Conservation (phyloP, 2,329 filamentous ascomycete genomes). For the Claviceps africana region DNA sequence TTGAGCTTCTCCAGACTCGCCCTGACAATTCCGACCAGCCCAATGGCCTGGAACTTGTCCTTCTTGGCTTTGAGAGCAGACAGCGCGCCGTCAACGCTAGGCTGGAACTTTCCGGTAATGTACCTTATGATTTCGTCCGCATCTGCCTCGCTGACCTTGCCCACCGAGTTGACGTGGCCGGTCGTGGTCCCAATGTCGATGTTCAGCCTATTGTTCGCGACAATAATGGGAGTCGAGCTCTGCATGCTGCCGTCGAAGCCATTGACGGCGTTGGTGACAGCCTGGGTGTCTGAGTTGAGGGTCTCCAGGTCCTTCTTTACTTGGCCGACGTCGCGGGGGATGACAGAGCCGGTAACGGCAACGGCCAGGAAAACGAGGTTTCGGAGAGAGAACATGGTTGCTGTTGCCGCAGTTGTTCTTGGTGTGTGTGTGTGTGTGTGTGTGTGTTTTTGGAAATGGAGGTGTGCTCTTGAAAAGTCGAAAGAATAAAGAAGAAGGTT, state of each 20-base stretch:
- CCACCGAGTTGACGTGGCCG: not conserved
- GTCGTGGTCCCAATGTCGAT: not conserved
- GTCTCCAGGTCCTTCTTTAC: not conserved
- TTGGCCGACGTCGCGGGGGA: not conserved
- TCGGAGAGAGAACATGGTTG: conserved; percentile 1
- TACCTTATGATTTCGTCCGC: not conserved
- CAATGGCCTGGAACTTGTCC: not conserved
- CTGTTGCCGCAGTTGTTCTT: not conserved
- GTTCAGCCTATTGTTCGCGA: not conserved
- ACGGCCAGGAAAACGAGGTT: conserved; percentile 4
- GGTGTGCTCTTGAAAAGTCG: not conserved
- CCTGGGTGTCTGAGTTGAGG: not conserved
- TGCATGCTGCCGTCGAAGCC: not conserved
- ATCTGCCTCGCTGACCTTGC: not conserved
- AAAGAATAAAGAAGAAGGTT: not conserved
- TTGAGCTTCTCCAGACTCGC: not conserved
- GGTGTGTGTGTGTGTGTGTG: not conserved
- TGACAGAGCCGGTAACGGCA: conserved; percentile 1
- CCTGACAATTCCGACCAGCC: not conserved
- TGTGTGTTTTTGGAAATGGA: not conserved
- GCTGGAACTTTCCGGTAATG: not conserved
- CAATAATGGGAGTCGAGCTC: not conserved
- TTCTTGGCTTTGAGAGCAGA: not conserved
- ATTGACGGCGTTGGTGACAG: not conserved
- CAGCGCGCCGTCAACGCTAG: not conserved